Conservation (phyloP, 257 asterid species). For the Hygrophila difformis region DNA sequence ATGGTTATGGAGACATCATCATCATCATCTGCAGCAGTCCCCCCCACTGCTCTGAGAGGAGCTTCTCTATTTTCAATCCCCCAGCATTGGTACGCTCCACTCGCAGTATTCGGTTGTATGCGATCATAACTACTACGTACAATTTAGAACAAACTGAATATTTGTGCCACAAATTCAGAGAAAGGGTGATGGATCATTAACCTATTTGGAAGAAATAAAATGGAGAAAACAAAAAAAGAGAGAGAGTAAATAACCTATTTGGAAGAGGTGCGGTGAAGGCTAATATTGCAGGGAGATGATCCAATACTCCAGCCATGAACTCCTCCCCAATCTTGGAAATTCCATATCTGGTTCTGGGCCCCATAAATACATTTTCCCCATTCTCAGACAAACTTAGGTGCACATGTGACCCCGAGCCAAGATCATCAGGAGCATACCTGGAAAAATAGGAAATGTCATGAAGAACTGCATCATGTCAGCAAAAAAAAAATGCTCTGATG, state of each 20-base stretch:
- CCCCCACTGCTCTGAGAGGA: slow-evolving; percentile 70
- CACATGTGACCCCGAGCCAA: slow-evolving; percentile 95
- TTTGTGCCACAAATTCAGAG: too few relatives aligned
- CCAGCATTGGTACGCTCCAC: slow-evolving; percentile 98
- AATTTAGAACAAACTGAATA: too few relatives aligned
- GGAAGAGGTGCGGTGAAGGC: slow-evolving; percentile 93
- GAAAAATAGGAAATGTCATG: background rate
- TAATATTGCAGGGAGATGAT: slow-evolving; percentile 86
- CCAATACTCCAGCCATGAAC: slow-evolving; percentile 90
- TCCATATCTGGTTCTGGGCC: slow-evolving; percentile 41
- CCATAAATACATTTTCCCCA: slow-evolving; percentile 71
- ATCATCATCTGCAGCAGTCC: too few relatives aligned
- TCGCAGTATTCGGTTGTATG: slow-evolving; percentile 83
- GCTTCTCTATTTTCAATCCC: slow-evolving; percentile 88
- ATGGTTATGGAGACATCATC: slow-evolving; percentile 73
- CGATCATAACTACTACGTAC: slow-evolving; percentile 73
- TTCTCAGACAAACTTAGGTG: slow-evolving; percentile 74
- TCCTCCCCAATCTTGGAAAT: slow-evolving; percentile 73
- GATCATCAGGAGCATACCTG: slow-evolving; percentile 63
- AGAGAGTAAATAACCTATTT: slow-evolving; percentile 42
- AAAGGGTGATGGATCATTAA: too few relatives aligned
- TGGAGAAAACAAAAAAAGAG: too few relatives aligned
- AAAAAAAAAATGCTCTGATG: slow-evolving; percentile 8
- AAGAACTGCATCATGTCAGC: too few relatives aligned
- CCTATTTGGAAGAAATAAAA: too few relatives aligned